Base-by-base conservation (phyloP, 2,329 filamentous ascomycete species). In the Claviceps purpurea region DNA sequence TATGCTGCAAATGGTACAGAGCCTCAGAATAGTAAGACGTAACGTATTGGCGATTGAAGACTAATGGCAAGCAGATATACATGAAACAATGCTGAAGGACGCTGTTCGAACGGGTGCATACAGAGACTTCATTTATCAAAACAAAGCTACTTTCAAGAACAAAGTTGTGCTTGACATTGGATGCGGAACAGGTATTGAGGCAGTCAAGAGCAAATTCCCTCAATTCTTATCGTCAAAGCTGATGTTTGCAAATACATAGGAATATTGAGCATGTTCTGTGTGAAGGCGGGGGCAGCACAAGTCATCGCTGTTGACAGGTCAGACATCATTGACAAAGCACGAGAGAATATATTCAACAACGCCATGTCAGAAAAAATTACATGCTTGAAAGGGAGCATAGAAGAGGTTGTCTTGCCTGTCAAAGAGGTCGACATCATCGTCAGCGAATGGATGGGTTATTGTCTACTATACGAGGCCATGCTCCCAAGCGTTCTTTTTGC, bases 371-470 rank as follows among this genome's bases (percentile, higher is more conserved):
- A 83, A 60, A 75, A 76, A 24, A 89, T 97, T 62, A 89, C 84
- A 44, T 89, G 87, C 60, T 73, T 95, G 48, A 81, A 84, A 57
- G 90, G 91, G 40, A 87, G 88, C 62, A 87, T 96, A 55, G 91
- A 97, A 66, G 89, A 96, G 58, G 86, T 95, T 52, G 75, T 70
- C 52, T 76, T 89, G 22, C 89, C 87, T 1, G 84, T 91, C 7
- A 74, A 81, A 51, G 74, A 90, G 62, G 90, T 96, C 46, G 91
- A 97, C 69, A 85, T 97, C 62, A 95, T 97, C 64, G 84, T 97
- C 55, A 94, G 87, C 54, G 90, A 97, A 68, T 97, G 90, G 90
- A 97, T 97, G 90, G 90, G 90, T 34, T 97, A 97, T 65, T 87
- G 84, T 57, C 77, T 96, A 18, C 77, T 96, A 5, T 97, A 94